Percentiles rank a stretch among this genome's conserved stretches.
These are phyloP conservation scores for Cryptomeria japonica DNA, from an alignment of 75 land plant species.

Conservation along the genomic window DNA sequence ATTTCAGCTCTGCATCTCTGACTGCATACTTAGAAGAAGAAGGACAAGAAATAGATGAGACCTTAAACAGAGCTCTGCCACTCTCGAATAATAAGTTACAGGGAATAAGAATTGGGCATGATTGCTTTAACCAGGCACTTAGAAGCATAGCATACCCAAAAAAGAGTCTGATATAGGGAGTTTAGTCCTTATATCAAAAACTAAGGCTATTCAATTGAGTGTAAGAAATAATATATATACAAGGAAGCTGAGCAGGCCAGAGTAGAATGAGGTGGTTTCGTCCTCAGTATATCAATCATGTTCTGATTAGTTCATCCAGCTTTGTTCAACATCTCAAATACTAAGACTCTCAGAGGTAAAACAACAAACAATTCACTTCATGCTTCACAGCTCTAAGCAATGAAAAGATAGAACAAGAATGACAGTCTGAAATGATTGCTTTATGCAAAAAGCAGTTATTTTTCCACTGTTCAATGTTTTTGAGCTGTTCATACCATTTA, in stretches of 20 bases:
- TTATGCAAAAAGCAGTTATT: slow-evolving; percentile 86
- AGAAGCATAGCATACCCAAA: slow-evolving; percentile 1
- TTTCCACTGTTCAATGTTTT: slow-evolving; percentile 89
- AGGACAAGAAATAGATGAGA: neutral
- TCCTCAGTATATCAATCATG: slow-evolving; percentile 10
- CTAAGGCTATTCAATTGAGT: neutral
- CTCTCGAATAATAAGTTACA: slow-evolving; percentile 20
- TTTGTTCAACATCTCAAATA: slow-evolving; percentile 4
- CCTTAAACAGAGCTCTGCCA: slow-evolving; percentile 10
- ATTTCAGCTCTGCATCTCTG: neutral
- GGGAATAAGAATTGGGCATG: slow-evolving; percentile 1
- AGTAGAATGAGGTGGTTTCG: neutral
- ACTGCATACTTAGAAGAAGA: neutral
- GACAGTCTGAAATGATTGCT: slow-evolving; percentile 84
- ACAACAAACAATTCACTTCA: slow-evolving; percentile 14
- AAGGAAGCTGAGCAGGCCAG: slow-evolving; percentile 16
- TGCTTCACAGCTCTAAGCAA: slow-evolving; percentile 15
- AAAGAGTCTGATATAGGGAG: neutral
- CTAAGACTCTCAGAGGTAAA: slow-evolving; percentile 16
- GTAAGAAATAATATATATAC: neutral
- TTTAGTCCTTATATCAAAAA: neutral
- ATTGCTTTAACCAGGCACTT: slow-evolving; percentile 16
- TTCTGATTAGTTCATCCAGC: slow-evolving; percentile 12
- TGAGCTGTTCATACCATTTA: slow-evolving; percentile 88
- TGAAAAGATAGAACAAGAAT: slow-evolving; percentile 48